Evolutionary conservation across 2,329 filamentous ascomycete species (phyloP), one percentile per base, ranked within the genome.

Genomic region (Basipetospora chlamydospora): DNA sequence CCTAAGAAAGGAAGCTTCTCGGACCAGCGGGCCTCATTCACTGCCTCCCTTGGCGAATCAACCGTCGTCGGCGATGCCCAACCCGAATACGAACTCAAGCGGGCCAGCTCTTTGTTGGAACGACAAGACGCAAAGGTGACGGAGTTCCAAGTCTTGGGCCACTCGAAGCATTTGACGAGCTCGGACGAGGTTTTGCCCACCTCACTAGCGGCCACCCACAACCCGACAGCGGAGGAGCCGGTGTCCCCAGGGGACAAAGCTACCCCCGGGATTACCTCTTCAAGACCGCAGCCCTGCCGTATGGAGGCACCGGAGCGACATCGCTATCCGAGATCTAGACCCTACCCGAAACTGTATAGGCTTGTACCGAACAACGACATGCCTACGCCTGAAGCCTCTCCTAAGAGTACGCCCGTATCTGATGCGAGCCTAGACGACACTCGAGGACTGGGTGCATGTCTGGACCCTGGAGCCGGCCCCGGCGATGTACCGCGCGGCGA

Each of bases 341-440:
- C 44, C 50, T 33, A 53, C 51, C 23, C 53, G 47, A 8, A 43
- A 44, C 15, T 40, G 18, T 11, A 26, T 6, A 25, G 20, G 10
- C 52, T 15, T 46, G 47, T 26, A 41, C 33, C 33, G 15, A 35
- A 42, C 21, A 43, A 40, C 17, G 45, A 46, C 11, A 47, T 47
- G 3, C 55, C 50, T 4, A 58, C 55, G 1, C 55, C 55, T 3
- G 51, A 47, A 6, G 46, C 52, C 41, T 58, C 55, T 9, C 55
- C 55, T 8, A 49, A 57, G 23, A 49, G 56, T 33, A 44, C 43
- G 5, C 48, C 53, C 15, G 31, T 46, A 8, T 39, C 43, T 4
- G 46, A 50, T 15, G 42, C 42, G 7, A 47, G 45, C 18, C 40
- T 57, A 3, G 45, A 42, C 21, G 47, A 47, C 11, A 16, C n/a